A percentile compares a stretch with the other conserved stretches of the same genome.
phyloP scores from a whole-genome alignment of 148 eudicot genomes.

The Amaranthus hypochondriacus region DNA sequence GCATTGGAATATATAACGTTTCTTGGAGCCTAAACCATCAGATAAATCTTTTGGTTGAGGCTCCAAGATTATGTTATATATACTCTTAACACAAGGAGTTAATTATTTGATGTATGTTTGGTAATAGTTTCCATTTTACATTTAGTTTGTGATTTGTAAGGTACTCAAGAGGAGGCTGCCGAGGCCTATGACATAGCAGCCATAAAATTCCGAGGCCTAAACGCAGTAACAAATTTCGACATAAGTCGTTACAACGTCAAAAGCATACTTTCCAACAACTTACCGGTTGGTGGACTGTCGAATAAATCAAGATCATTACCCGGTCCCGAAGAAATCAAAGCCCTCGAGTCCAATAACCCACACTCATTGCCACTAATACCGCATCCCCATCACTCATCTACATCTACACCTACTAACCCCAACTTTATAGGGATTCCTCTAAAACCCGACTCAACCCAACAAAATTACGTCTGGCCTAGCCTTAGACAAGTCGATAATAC shows the following conservation, averaged over 20 bases:
- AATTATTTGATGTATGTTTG: too few species aligned
- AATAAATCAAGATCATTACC: slow-evolving; percentile 37
- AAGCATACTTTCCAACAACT: slow-evolving; percentile 62
- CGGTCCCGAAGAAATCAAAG: slow-evolving; percentile 25
- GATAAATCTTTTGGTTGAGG: too few species aligned
- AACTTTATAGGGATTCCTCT: slow-evolving; percentile 21
- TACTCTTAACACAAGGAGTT: too few species aligned
- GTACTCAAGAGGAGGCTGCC: slow-evolving; percentile 96
- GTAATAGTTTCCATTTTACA: too few species aligned
- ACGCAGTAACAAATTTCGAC: slow-evolving; percentile 90
- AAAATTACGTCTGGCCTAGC: slow-evolving; percentile 16
- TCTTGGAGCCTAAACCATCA: too few species aligned
- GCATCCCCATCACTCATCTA: not conserved
- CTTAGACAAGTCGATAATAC: slow-evolving; percentile 2
- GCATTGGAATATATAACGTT: too few species aligned
- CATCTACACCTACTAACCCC: not conserved
- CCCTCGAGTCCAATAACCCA: slow-evolving; percentile 19
- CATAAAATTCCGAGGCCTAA: slow-evolving; percentile 80
- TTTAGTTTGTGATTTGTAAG: slow-evolving; percentile 18
- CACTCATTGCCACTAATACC: slow-evolving; percentile 14
- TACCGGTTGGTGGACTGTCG: slow-evolving; percentile 58
- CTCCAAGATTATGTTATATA: too few species aligned
- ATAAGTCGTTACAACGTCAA: slow-evolving; percentile 80
- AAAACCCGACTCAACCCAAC: slow-evolving; percentile 9
- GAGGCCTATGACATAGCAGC: slow-evolving; percentile 97